Percentiles rank a stretch among this genome's conserved stretches.
Conservation (phyloP, 768 basidiomycete genomes). For the Russula virescens region DNA sequence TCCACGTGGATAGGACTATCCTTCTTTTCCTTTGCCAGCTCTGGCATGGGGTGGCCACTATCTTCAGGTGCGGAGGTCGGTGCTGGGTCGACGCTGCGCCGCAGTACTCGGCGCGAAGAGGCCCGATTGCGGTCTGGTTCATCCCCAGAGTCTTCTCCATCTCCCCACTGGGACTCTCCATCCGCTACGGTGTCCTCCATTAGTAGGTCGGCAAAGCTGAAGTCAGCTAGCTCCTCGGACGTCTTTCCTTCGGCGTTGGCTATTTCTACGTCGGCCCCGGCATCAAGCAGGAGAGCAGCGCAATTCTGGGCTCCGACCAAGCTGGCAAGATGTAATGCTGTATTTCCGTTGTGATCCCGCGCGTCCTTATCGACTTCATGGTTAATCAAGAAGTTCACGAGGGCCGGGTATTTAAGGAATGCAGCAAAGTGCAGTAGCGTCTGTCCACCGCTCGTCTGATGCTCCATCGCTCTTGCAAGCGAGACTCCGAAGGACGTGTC, state of each 20-base stretch:
- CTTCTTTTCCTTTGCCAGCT: slow-evolving; percentile 20
- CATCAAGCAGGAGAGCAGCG: slow-evolving; percentile 59
- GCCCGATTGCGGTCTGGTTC: slow-evolving; percentile 28
- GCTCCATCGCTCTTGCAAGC: slow-evolving; percentile 56
- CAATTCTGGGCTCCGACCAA: slow-evolving; percentile 59
- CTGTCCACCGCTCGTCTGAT: slow-evolving; percentile 66
- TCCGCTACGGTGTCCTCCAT: slow-evolving; percentile 29
- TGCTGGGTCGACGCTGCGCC: slow-evolving; percentile 12
- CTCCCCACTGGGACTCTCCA: slow-evolving; percentile 64
- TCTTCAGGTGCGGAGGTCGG: slow-evolving; percentile 12
- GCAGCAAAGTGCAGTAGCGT: slow-evolving; percentile 85
- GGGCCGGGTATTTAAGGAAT: slow-evolving; percentile 66
- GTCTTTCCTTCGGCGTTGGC: slow-evolving; percentile 69
- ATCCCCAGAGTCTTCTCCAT: slow-evolving; percentile 57
- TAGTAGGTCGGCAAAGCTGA: slow-evolving; percentile 40
- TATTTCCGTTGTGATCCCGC: slow-evolving; percentile 86
- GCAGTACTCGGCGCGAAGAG: slow-evolving; percentile 12
- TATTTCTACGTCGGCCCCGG: slow-evolving; percentile 74
- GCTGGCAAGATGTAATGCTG: slow-evolving; percentile 82
- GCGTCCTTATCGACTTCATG: slow-evolving; percentile 74
- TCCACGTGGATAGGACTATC: slow-evolving; percentile 27
- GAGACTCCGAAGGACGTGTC: slow-evolving; percentile 40
- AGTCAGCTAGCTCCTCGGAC: slow-evolving; percentile 50
- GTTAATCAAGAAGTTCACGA: slow-evolving; percentile 65
- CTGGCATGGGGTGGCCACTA: neutral